These are phyloP conservation scores for Nannochloropsis salina DNA, from an alignment of 108 stramenopile species.

Conservation along the genomic window DNA sequence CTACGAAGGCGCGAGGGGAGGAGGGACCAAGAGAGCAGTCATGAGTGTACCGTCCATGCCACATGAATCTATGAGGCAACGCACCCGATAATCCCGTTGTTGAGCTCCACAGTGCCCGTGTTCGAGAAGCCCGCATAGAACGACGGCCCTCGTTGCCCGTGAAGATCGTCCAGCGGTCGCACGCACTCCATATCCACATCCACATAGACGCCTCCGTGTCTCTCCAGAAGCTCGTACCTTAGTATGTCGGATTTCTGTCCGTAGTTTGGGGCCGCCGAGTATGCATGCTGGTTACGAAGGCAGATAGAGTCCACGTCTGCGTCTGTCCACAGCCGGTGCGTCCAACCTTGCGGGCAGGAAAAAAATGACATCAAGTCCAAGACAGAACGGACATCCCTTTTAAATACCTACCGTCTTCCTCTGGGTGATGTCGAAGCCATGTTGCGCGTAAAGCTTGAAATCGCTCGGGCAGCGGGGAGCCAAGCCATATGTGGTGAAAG, in stretches of 20 bases:
- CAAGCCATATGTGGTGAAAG: slow-evolving; percentile 44
- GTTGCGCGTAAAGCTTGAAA: slow-evolving; percentile 26
- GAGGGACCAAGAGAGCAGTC: not conserved
- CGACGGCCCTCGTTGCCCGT: slow-evolving; percentile 17
- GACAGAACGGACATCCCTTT: no score
- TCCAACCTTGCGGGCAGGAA: slow-evolving; percentile 22
- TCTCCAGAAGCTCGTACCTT: slow-evolving; percentile 37
- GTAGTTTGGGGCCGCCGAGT: slow-evolving; percentile 37
- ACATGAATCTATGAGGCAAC: not conserved
- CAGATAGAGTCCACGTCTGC: slow-evolving; percentile 26
- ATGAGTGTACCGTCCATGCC: not conserved
- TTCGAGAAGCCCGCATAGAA: slow-evolving; percentile 44
- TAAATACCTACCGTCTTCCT: not conserved
- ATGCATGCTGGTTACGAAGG: slow-evolving; percentile 32
- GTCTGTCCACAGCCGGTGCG: slow-evolving; percentile 34
- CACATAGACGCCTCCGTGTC: slow-evolving; percentile 38
- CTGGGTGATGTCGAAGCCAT: slow-evolving; percentile 29
- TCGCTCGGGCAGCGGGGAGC: slow-evolving; percentile 25
- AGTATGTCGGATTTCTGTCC: slow-evolving; percentile 45
- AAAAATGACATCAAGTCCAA: not conserved
- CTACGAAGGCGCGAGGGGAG: not conserved
- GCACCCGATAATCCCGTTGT: slow-evolving; percentile 46
- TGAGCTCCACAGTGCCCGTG: slow-evolving; percentile 44
- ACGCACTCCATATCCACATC: slow-evolving; percentile 44
- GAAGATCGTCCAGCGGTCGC: slow-evolving; percentile 31